phyloP scores from a whole-genome alignment of 495 filamentous ascomycete species.

The Podospora comata region DNA sequence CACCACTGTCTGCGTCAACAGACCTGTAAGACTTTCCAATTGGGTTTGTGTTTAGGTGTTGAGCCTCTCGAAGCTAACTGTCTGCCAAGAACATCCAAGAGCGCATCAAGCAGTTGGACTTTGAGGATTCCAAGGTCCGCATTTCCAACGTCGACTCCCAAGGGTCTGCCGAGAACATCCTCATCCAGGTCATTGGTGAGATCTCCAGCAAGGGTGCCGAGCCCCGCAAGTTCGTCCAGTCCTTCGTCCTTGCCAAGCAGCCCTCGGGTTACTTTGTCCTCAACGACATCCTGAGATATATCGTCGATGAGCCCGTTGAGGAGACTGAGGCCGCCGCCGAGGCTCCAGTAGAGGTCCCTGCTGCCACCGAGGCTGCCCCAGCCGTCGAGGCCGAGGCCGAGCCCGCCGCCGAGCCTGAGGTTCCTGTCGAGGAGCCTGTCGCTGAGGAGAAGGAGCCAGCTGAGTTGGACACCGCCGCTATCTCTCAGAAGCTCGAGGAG shows the following conservation, averaged over 20 bases:
- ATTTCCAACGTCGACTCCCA: constrained; percentile 97
- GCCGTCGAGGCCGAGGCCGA: constrained; percentile 46
- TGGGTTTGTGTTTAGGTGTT: constrained; percentile 31
- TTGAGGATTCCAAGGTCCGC: constrained; percentile 97
- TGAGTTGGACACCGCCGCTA: constrained; percentile 42
- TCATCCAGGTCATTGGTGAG: constrained; percentile 96
- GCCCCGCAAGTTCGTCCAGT: constrained; percentile 93
- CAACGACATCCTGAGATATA: constrained; percentile 95
- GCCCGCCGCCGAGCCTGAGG: constrained; percentile 13
- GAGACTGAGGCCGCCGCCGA: constrained; percentile 43
- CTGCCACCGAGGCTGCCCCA: constrained; percentile 44
- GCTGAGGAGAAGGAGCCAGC: constrained; percentile 49
- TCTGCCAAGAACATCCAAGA: constrained; percentile 75
- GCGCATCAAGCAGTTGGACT: constrained; percentile 84
- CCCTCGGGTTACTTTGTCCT: constrained; percentile 96
- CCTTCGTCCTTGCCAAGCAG: constrained; percentile 96
- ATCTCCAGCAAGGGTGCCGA: constrained; percentile 89
- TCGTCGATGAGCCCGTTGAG: constrained; percentile 73
- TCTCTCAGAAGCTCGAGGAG: constrained; percentile 13
- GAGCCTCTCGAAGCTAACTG: background rate
- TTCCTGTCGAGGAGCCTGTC: constrained; percentile 20
- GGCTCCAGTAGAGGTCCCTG: constrained; percentile 24
- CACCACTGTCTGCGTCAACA: constrained; percentile 75
- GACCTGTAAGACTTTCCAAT: constrained; percentile 54
- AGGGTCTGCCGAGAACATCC: constrained; percentile 83